These are phyloP conservation scores for Trichophyton verrucosum DNA, from an alignment of 2,329 filamentous ascomycete species.

Conservation along the genomic window DNA sequence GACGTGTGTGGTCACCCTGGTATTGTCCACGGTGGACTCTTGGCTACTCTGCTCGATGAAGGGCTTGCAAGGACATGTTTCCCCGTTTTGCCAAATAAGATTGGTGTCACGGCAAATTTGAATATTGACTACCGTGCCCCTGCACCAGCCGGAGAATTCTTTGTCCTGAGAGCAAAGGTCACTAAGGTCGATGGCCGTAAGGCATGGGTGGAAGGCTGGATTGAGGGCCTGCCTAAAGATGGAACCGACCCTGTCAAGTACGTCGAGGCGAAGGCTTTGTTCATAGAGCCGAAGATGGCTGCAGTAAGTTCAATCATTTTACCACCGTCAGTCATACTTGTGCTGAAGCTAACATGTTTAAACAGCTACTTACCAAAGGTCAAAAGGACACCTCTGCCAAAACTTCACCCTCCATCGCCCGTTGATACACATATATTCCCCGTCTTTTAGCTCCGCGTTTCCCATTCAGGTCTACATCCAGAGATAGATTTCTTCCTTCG, in stretches of 20 bases:
- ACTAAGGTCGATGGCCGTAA: constrained; percentile 30
- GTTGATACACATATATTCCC: not conserved
- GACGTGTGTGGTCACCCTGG: constrained; percentile 57
- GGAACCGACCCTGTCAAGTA: constrained; percentile 59
- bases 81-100: constrained; percentile 35
- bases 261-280: constrained; percentile 48
- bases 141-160: constrained; percentile 49
- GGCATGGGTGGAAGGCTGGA: constrained; percentile 26
- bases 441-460: not conserved
- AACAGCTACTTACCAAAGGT: constrained; percentile 9
- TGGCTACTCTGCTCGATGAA: constrained; percentile 60
- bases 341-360: not conserved
- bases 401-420: not conserved
- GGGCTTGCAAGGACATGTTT: constrained; percentile 51
- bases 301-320: constrained; percentile 44
- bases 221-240: constrained; percentile 43
- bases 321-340: not conserved
- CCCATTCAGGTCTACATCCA: too few species aligned
- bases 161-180: constrained; percentile 38
- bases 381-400: too few species aligned
- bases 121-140: constrained; percentile 52
- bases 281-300: constrained; percentile 53
- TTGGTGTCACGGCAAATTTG: constrained; percentile 46
- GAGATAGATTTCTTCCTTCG: too few species aligned
- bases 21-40: constrained; percentile 57